Evolutionary conservation across 108 stramenopile species (phyloP), one percentile per base, ranked within the genome.

Genomic region (Cylindrotheca fusiformis): DNA sequence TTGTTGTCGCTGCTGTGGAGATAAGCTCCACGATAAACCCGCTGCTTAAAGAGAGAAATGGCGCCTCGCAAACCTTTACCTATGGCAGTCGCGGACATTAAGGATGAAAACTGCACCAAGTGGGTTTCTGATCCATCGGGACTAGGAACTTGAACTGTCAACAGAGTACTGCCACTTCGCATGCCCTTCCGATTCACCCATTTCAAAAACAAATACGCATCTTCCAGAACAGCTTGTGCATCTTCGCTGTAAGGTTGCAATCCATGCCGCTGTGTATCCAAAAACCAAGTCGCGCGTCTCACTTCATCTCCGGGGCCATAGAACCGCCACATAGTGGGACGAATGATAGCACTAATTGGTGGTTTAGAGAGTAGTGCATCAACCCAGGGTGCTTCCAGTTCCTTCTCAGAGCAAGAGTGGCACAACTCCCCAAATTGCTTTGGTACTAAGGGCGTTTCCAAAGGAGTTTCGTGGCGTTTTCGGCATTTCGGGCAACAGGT

Each of bases 321-420:
- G 32, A 81, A 88, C 21, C 86, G 60, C 86, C 86, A 88, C 56
- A 84, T 52, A 1, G 80, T 83, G 2, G 86, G 86, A 2, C 81
- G 68, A 67, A 74, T 77, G 4, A 80, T 23, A 17, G 60, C 59
- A 4, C 47, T 19, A n/a, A 82, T 18, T 21, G 81, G 77, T 46
- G 80, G 75, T 0, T 70, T 68, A 21, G 61, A 67, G 6, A 76
- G 32, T 8, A 68, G 46, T 10, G 65, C 50, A 41, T 64, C 63
- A 10, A 64, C 63, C 63, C 63, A 64, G 19, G 73, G 44, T 8
- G 48, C 61, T 60, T 52, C 62, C 4, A 19, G 33, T 29, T 68
- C 32, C 2, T 48, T 29, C 29, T 60, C 55, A 18, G 27, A 29
- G 48, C 75, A 75, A 6, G 25, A 23, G 19, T 55, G 44, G 41